These are phyloP conservation scores for Cyamopsis tetragonoloba DNA, from an alignment of 306 rosid species.

Conservation along the genomic window DNA sequence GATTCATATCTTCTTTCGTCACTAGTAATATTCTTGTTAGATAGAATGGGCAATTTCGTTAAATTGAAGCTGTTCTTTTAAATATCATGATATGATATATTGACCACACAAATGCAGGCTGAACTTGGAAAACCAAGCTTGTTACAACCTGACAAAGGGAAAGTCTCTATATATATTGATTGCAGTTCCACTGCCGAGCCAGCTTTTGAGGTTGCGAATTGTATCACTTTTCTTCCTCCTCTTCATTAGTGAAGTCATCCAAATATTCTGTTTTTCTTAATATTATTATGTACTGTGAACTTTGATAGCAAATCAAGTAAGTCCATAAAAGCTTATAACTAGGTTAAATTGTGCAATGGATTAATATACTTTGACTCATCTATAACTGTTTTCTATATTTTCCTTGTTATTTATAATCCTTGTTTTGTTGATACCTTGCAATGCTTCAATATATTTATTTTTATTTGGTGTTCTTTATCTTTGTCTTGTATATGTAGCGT, in stretches of 20 bases:
- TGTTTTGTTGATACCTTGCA: neutral
- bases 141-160: slow-evolving; percentile 71
- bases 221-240: neutral
- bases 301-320: neutral
- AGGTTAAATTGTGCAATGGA: neutral
- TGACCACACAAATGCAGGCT: slow-evolving; percentile 54
- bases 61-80: slow-evolving; percentile 5
- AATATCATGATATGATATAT: slow-evolving; percentile 17
- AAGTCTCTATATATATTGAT: slow-evolving; percentile 60
- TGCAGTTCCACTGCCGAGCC: slow-evolving; percentile 84
- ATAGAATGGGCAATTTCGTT: neutral
- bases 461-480: neutral
- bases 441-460: neutral
- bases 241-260: slow-evolving; percentile 7
- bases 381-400: neutral
- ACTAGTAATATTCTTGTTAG: neutral
- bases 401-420: slow-evolving; percentile 1
- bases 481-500: slow-evolving; percentile 47
- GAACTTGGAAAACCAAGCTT: slow-evolving; percentile 84
- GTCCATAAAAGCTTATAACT: neutral
- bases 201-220: slow-evolving; percentile 55
- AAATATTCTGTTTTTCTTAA: slow-evolving; percentile 4
- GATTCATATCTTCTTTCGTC: neutral
- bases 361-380: neutral
- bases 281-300: neutral